Conservation (phyloP, 495 filamentous ascomycete species). For the Penicillium ochrochloron region DNA sequence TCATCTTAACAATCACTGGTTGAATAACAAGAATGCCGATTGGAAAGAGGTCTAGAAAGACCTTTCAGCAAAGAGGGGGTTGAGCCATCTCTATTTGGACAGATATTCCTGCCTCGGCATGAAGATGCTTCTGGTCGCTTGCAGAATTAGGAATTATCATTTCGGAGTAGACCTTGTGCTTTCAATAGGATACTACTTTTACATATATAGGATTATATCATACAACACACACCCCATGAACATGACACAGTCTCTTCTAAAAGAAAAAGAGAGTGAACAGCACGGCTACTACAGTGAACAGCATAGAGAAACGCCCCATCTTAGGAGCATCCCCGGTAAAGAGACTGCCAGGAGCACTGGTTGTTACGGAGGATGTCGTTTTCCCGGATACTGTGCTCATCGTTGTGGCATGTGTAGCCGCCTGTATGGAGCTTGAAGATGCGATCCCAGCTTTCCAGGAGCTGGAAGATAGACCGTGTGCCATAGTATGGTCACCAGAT, state of each 20-base stretch:
- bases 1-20: too few species aligned
- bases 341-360: background rate
- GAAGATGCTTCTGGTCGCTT: too few species aligned
- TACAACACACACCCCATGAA: background rate
- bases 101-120: too few species aligned
- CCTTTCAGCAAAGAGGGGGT: too few species aligned
- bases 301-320: background rate
- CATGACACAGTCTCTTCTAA: background rate
- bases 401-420: background rate
- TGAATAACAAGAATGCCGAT: too few species aligned
- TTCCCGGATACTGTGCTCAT: background rate
- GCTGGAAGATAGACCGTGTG: background rate
- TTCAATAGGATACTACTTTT: too few species aligned
- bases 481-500: background rate
- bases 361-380: background rate
- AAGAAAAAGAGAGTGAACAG: background rate
- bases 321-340: background rate
- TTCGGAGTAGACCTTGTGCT: too few species aligned
- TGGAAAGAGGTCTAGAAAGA: too few species aligned
- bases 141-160: too few species aligned
- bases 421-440: background rate
- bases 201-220: background rate
- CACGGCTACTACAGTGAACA: background rate
- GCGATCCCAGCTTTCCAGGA: background rate
- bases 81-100: too few species aligned